phyloP scores from a whole-genome alignment of 495 filamentous ascomycete genomes.

The Hypomontagnella submonticulosa region DNA sequence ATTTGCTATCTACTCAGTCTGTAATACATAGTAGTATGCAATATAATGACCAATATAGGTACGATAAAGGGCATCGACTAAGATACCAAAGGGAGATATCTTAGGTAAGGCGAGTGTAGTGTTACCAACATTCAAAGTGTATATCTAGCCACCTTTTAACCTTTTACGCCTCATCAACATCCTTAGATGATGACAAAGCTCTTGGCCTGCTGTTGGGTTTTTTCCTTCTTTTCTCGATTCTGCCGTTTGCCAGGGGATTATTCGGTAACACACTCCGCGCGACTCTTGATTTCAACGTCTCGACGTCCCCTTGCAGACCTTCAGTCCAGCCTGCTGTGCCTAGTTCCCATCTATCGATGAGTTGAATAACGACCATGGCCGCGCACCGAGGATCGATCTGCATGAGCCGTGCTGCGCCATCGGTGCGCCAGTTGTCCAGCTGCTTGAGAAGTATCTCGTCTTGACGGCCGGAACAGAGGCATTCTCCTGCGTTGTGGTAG shows the following conservation, averaged over 20 bases:
- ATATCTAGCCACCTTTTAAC: too few relatives aligned
- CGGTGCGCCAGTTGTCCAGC: constrained; percentile 1
- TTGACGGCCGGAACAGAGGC: constrained; percentile 4
- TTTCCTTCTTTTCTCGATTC: neutral
- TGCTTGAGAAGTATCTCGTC: constrained; percentile 2
- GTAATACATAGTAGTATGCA: neutral
- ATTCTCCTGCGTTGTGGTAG: neutral
- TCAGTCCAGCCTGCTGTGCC: neutral
- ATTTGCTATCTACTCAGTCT: too few relatives aligned
- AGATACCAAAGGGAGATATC: too few relatives aligned
- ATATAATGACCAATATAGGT: too few relatives aligned
- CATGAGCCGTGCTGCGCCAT: neutral
- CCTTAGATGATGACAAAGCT: too few relatives aligned
- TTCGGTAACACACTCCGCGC: neutral
- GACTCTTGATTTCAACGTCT: neutral
- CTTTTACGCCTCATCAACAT: too few relatives aligned
- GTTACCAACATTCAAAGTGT: too few relatives aligned
- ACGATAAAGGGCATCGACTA: too few relatives aligned
- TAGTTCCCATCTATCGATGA: constrained; percentile 16
- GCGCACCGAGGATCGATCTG: constrained; percentile 4
- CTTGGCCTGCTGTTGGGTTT: neutral
- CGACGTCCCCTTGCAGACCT: neutral
- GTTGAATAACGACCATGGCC: neutral
- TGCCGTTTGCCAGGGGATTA: neutral
- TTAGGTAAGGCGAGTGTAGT: too few relatives aligned